phyloP scores from a whole-genome alignment of 179 eudicot genomes.

The Corrigiola litoralis region DNA sequence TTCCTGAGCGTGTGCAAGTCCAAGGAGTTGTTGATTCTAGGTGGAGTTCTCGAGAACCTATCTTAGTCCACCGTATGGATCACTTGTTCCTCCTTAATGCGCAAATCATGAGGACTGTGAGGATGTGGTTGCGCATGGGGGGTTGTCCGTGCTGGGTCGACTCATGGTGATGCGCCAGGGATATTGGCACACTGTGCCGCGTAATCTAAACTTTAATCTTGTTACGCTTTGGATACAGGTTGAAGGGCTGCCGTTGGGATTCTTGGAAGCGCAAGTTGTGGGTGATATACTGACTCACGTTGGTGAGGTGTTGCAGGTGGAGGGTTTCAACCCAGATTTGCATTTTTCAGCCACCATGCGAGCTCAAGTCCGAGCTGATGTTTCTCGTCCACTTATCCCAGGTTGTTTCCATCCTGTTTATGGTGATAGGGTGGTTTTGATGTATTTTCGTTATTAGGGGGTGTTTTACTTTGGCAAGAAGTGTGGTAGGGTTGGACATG shows the following conservation, averaged over 20 bases:
- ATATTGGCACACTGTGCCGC: too few relatives aligned
- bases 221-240: neutral
- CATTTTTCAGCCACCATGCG: neutral
- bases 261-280: neutral
- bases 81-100: too few relatives aligned
- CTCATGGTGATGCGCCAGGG: too few relatives aligned
- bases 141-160: too few relatives aligned
- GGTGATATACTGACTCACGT: neutral
- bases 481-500: neutral
- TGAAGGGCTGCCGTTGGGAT: neutral
- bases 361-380: neutral
- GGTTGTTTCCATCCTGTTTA: neutral
- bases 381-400: neutral
- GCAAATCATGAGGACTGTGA: too few relatives aligned
- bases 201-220: too few relatives aligned
- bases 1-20: too few relatives aligned
- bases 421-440: neutral
- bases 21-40: too few relatives aligned
- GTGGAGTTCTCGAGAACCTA: too few relatives aligned
- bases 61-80: too few relatives aligned
- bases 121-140: too few relatives aligned
- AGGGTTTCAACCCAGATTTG: neutral
- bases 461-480: neutral
- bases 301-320: neutral
- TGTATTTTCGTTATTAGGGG: neutral